Evolutionary conservation across 352 stramenopile genomes (phyloP).

Genomic region (Halophytophthora polymorphica): DNA sequence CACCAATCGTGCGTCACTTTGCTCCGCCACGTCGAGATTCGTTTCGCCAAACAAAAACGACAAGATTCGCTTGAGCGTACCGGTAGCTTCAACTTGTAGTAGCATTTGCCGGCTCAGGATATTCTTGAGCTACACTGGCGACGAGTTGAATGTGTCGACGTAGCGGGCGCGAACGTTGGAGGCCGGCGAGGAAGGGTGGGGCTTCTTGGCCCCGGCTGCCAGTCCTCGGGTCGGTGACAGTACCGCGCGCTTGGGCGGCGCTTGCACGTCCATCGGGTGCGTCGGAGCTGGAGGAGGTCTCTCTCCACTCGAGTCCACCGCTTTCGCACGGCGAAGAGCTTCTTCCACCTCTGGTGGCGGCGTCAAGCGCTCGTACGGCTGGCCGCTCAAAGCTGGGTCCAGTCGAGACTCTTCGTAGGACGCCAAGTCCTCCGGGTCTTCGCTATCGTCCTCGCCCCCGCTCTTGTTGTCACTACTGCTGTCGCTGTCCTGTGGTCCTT

Average conservation of each 20-base stretch:
- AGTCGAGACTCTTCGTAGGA: constrained; percentile 25
- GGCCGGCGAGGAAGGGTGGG: constrained; percentile 9
- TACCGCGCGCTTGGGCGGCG: constrained; percentile 14
- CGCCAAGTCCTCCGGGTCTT: constrained; percentile 19
- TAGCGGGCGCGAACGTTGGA: constrained; percentile 30
- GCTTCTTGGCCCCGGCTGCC: constrained; percentile 7
- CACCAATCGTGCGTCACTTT: no score
- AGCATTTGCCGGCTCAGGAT: not conserved
- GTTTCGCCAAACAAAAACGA: no score
- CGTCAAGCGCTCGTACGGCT: constrained; percentile 28
- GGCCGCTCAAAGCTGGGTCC: constrained; percentile 8
- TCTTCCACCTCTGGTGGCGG: constrained; percentile 43
- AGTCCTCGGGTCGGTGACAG: constrained; percentile 5
- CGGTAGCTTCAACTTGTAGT: no score
- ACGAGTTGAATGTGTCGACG: constrained; percentile 41
- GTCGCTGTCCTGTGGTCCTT: constrained; percentile 15
- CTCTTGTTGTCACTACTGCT: constrained; percentile 8
- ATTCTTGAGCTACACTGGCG: constrained; percentile 4
- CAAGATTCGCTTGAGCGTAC: no score
- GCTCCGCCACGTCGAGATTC: no score
- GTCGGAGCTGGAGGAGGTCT: constrained; percentile 15
- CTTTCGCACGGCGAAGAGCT: constrained; percentile 33
- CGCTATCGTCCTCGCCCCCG: constrained; percentile 16
- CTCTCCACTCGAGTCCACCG: constrained; percentile 8
- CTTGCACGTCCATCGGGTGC: constrained; percentile 10